phyloP scores from a whole-genome alignment of 2,329 filamentous ascomycete species.

The Fusarium sp. region DNA sequence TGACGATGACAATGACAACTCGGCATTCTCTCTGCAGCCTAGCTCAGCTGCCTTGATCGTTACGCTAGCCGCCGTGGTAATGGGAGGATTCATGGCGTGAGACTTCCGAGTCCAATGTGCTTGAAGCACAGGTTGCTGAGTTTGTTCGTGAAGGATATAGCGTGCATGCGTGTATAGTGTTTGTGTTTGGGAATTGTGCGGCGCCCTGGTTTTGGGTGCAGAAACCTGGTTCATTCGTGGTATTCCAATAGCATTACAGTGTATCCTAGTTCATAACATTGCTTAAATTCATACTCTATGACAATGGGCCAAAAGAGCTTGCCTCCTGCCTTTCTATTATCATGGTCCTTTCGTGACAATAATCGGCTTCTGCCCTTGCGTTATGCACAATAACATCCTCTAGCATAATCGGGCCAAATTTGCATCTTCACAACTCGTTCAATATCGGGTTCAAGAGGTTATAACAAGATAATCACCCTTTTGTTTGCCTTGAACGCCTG shows the following conservation, averaged over 20 bases:
- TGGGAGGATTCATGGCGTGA: constrained; percentile 48
- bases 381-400: constrained; percentile 1
- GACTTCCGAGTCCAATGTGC: neutral
- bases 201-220: neutral
- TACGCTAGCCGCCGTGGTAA: constrained; percentile 45
- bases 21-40: constrained; percentile 38
- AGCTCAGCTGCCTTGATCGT: constrained; percentile 42
- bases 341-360: neutral
- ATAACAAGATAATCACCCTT: constrained; percentile 44
- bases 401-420: constrained; percentile 6
- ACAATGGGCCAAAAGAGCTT: constrained; percentile 1
- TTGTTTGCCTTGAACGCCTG: constrained; percentile 54
- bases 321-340: constrained; percentile 1
- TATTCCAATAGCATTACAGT: constrained; percentile 1
- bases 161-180: neutral
- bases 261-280: constrained; percentile 17
- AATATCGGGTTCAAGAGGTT: constrained; percentile 33
- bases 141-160: neutral
- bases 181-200: neutral
- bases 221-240: neutral
- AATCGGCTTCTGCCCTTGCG: neutral
- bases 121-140: neutral
- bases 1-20: constrained; percentile 30
- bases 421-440: constrained; percentile 27
- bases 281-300: constrained; percentile 22